Evolutionary conservation across 352 stramenopile genomes (phyloP), one percentile per base, ranked within the genome.

Genomic region (Proteromonas lacertae): DNA sequence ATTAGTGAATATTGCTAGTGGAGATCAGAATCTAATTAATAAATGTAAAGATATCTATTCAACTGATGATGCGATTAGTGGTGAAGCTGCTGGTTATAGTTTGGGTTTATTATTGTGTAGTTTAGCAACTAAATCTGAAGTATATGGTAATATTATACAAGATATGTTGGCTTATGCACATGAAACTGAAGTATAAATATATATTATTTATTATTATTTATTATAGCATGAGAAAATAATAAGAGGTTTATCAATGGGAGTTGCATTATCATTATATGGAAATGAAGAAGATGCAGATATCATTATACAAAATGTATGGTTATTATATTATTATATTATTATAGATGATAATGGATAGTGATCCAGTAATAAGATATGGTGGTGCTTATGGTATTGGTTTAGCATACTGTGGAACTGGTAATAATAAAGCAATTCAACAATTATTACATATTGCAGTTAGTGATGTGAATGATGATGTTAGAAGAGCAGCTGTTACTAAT

Each of bases 151-250:
- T 19, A 50, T 44, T 4, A 40, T 40, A 23, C 28, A 19, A 42
- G 77, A 95, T 42, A 54, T 99, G 39, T 56, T 93, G n/a, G 72
- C 74, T 25, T 96, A 96, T 49, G 74, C 81, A 12, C 13, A 91
- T 44, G 80, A 95, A 46, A 97, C 83, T n/a, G n/a, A n/a, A n/a
- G n/a, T n/a, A n/a, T n/a, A n/a, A n/a, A n/a, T n/a, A n/a, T n/a
- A n/a, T n/a, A n/a, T n/a, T n/a, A n/a, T n/a, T n/a, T n/a, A n/a
- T n/a, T n/a, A n/a, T n/a, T n/a, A n/a, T n/a, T n/a, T n/a, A n/a
- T n/a, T n/a, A 10, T 75, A 90, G 41, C 84, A 97, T 59, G 86
- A 99, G 55, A 97, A 97, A 53, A 97, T 96, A 47, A 96, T 95
- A 45, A 76, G 82, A 24, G 86, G 81, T 19, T 76, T 92, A 41